Evolutionary conservation across 1,284 basidiomycete species (phyloP), one percentile per base, ranked within the genome.

Genomic region (Malassezia japonica): DNA sequence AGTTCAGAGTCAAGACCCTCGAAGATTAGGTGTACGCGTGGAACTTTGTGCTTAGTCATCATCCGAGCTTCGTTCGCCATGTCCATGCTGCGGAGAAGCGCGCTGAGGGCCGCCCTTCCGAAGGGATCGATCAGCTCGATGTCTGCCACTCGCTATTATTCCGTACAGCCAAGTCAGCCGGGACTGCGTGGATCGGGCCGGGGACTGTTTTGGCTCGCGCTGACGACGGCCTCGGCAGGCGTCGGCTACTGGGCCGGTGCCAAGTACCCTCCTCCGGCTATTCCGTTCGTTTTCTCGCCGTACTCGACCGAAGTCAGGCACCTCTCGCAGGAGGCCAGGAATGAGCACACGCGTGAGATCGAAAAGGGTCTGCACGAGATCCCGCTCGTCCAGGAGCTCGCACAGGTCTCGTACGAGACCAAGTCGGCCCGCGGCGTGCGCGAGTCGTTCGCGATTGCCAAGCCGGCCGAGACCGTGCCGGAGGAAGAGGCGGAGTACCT

Each of bases 281-380:
- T 48, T 21, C 50, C 50, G 0, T 53, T 53, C 28, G 9, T 53
- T 1, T 53, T 53, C 21, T 24, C 39, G 15, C 50, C 50, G 6
- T 46, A 52, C 39, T 38, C 43, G 16, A 40, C 50, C 15, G 23
- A 24, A 2, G 4, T n/a, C 3, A 21, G 20, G 4, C 7, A 8
- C 0, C 4, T 40, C 8, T 34, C 43, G 2, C 16, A 32, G 16
- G 27, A 46, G 4, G 37, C 46, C 18, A 15, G 12, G 10, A 10
- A 23, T 3, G 45, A 18, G 27, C 31, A 40, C 7, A 9, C 7
- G 3, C 20, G 18, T 3, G 38, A 41, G 5, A 25, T 53, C 9
- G 50, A 53, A 18, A 15, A 35, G 20, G 38, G 24, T 2, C 75
- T 95, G 5, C 83, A 86, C 55, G 72, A 76, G 1, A 77, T 92